Percentiles rank a stretch among this genome's conserved stretches.
phyloP scores from a whole-genome alignment of 192 early-diverging fungal genomes.

The Gryganskiella cystojenkinii region DNA sequence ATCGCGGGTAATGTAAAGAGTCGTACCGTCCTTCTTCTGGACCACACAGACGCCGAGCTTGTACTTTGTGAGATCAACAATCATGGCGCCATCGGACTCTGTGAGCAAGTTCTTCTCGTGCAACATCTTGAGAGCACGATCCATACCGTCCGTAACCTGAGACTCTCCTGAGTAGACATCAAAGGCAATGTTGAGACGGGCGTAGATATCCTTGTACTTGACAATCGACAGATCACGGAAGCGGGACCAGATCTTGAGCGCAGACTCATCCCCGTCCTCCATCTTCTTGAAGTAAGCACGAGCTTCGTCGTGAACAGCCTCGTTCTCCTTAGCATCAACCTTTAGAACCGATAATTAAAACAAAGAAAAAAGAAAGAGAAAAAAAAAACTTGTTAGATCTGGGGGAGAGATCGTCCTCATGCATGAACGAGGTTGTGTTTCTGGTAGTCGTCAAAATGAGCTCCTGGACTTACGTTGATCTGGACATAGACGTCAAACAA shows the following conservation, averaged over 20 bases:
- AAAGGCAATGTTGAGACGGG: conserved; percentile 90
- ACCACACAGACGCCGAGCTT: conserved; percentile 89
- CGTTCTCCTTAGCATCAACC: conserved; percentile 72
- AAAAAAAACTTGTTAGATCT: conserved; percentile 8
- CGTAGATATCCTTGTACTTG: conserved; percentile 93
- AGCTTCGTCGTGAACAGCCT: conserved; percentile 82
- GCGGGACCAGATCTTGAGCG: conserved; percentile 84
- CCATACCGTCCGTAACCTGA: conserved; percentile 82
- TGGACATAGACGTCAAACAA: conserved; percentile 93
- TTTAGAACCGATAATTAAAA: conserved; percentile 15
- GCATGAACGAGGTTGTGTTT: conserved; percentile 46
- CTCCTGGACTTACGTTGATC: conserved; percentile 74
- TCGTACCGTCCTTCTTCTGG: conserved; percentile 91
- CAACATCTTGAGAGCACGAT: conserved; percentile 76
- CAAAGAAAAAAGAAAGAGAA: background rate
- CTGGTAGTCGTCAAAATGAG: too few species aligned
- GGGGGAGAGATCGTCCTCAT: conserved; percentile 53
- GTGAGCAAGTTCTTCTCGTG: conserved; percentile 76
- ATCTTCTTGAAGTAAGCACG: conserved; percentile 93
- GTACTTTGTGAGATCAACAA: conserved; percentile 85
- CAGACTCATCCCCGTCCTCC: conserved; percentile 91
- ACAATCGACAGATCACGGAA: conserved; percentile 92
- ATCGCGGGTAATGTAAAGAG: conserved; percentile 95
- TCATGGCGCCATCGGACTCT: conserved; percentile 85
- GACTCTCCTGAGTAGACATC: conserved; percentile 97